Percentiles rank a stretch among this genome's conserved stretches.
These are phyloP conservation scores for Geum urbanum DNA, from an alignment of 306 rosid genomes.

Conservation along the genomic window DNA sequence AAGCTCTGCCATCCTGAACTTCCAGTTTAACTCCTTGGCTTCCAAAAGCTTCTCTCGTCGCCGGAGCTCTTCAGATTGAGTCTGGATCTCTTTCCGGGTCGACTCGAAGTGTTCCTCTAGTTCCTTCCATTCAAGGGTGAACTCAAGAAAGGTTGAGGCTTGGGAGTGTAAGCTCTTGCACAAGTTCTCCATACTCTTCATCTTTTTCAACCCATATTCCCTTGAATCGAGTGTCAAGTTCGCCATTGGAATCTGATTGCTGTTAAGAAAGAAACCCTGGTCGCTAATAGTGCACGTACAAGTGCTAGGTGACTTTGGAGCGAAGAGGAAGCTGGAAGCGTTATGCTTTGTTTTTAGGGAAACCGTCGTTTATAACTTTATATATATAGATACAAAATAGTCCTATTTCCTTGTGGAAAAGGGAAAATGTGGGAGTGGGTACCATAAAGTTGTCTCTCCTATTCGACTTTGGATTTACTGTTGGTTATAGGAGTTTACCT, in stretches of 20 bases:
- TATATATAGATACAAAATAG: background rate
- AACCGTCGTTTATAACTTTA: background rate
- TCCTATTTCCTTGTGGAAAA: background rate
- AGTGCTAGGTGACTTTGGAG: no score
- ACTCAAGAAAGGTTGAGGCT: conserved; percentile 27
- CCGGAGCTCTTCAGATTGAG: conserved; percentile 3
- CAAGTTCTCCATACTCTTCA: conserved; percentile 20
- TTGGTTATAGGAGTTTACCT: background rate
- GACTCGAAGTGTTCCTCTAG: conserved; percentile 44
- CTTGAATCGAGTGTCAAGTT: conserved; percentile 18
- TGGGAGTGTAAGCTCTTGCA: conserved; percentile 32
- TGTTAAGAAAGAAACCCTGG: no score
- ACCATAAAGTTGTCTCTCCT: background rate
- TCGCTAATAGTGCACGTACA: background rate
- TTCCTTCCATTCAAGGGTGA: conserved; percentile 44
- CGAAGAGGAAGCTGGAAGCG: no score
- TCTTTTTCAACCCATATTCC: conserved; percentile 32
- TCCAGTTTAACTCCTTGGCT: background rate
- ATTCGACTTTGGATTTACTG: background rate
- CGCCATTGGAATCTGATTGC: conserved; percentile 25
- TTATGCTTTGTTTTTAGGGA: no score
- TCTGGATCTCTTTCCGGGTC: conserved; percentile 6
- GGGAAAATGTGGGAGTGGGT: background rate
- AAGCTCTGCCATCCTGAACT: conserved; percentile 5
- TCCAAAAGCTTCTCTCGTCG: conserved; percentile 4